Percentiles rank a stretch among this genome's conserved stretches.
Conservation (phyloP, 768 basidiomycete genomes). For the Suillus plorans region DNA sequence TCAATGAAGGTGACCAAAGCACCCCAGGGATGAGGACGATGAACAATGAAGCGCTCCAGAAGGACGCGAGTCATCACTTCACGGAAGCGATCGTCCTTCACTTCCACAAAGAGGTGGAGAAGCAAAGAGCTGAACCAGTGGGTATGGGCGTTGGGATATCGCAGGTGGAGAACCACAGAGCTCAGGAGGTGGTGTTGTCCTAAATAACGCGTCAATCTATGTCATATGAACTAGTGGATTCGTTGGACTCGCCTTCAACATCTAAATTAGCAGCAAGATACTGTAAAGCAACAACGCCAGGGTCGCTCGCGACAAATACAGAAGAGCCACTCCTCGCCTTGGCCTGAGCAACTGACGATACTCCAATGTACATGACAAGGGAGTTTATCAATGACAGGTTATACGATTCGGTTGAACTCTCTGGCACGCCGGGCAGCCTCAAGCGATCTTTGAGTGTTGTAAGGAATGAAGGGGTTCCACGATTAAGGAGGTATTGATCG, state of each 20-base stretch:
- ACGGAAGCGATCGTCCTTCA: slow-evolving; percentile 72
- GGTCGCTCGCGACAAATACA: slow-evolving; percentile 78
- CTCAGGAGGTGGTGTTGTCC: slow-evolving; percentile 95
- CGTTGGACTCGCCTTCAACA: slow-evolving; percentile 70
- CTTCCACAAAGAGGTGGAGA: slow-evolving; percentile 82
- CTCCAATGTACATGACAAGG: slow-evolving; percentile 94
- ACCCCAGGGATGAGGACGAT: slow-evolving; percentile 97
- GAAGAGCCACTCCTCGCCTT: slow-evolving; percentile 82
- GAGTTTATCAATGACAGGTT: slow-evolving; percentile 91
- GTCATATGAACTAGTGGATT: slow-evolving; percentile 2
- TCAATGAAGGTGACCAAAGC: slow-evolving; percentile 92
- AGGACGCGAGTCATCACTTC: slow-evolving; percentile 88
- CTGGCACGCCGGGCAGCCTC: slow-evolving; percentile 45
- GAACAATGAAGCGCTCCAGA: slow-evolving; percentile 90
- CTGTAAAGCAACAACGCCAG: slow-evolving; percentile 81
- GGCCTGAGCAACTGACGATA: slow-evolving; percentile 85
- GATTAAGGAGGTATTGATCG: slow-evolving; percentile 82
- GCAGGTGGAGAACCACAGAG: slow-evolving; percentile 91
- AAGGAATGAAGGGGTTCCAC: slow-evolving; percentile 70
- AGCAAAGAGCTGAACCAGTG: slow-evolving; percentile 95
- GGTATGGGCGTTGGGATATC: slow-evolving; percentile 98
- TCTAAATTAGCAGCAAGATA: slow-evolving; percentile 84
- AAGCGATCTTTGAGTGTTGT: slow-evolving; percentile 80
- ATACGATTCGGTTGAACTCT: slow-evolving; percentile 60
- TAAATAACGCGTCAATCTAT: slow-evolving; percentile 28